These are phyloP conservation scores for Aspergillus conjunctus DNA, from an alignment of 495 filamentous ascomycete species.

Conservation along the genomic window DNA sequence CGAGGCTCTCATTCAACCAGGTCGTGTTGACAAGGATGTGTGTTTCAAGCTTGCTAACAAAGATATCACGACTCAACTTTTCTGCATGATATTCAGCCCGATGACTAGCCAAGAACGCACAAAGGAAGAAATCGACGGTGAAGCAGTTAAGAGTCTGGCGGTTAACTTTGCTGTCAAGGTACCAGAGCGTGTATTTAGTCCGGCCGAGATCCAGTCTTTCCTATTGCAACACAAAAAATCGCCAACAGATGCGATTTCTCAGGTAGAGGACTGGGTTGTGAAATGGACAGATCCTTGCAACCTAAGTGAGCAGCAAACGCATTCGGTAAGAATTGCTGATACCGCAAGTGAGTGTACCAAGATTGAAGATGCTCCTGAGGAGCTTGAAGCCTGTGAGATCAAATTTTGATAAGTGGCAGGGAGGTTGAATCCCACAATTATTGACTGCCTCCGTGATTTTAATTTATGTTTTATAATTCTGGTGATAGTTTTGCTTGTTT, in stretches of 20 bases:
- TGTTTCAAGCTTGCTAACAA: neutral
- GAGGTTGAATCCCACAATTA: no score
- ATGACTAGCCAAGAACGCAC: neutral
- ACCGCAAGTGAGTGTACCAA: no score
- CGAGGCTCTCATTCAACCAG: constrained; percentile 72
- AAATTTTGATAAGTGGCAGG: no score
- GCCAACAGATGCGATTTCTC: constrained; percentile 57
- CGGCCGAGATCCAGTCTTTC: constrained; percentile 69
- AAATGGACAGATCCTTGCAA: constrained; percentile 18
- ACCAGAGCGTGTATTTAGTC: constrained; percentile 56
- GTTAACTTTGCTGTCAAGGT: constrained; percentile 52
- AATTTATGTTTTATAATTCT: no score
- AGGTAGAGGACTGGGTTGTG: constrained; percentile 56
- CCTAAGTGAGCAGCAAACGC: no score
- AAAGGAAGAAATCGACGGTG: neutral
- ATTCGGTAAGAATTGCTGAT: no score
- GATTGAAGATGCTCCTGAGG: no score
- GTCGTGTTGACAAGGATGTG: constrained; percentile 74
- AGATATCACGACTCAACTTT: neutral
- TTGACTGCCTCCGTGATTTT: no score
- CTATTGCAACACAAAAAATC: constrained; percentile 58
- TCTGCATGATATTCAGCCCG: neutral
- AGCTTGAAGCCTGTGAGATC: no score
- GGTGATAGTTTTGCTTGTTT: no score
- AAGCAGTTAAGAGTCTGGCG: constrained; percentile 41